Base-by-base conservation (phyloP, 169 alveolate species). In the Babesia sp. region DNA sequence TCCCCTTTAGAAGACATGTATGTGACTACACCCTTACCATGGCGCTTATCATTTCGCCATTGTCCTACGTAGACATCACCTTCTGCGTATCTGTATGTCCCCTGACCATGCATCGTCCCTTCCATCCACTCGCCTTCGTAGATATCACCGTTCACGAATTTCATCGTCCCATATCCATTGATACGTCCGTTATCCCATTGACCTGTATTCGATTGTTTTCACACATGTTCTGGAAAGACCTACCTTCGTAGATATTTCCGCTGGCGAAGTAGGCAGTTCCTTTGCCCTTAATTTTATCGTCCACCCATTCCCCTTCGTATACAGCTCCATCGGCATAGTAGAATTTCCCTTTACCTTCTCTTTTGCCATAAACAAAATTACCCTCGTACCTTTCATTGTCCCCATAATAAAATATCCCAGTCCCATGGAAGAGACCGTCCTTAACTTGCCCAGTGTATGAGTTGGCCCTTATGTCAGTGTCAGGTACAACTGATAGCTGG, bases 51-150 rank as follows among this genome's bases (percentile, higher is more conserved):
- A 44, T 94, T 93, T 57, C 95, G 84, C 98, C 98, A 95, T 73
- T 94, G 96, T 16, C 98, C 98, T 29, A 60, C 83, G 82, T 98
- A 98, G 48, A 94, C 94, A 71, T 90, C 99, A 36, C 98, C 98
- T 63, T 96, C 98, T 7, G 87, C 94, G 82, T 95, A 95, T 45
- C 88, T 81, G 89, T 95, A 95, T 34, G 95, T 92, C 2, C 98
- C 98, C 28, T 91, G 84, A 16, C 98, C 98, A 73, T 94, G 96
- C 95, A 96, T 95, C 77, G 91, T 86, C n/a, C 97, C 98, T 44
- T 95, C 97, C 12, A 60, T 85, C 98, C 98, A 97, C 50, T 95
- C 97, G 12, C 99, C 99, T 60, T 95, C 98, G 83, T 96, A 96
- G 36, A 91, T 91, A 71, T 95, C 56, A 2, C 98, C 98, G 83